These are phyloP conservation scores for Chlorophyllum brunneum DNA, from an alignment of 768 basidiomycete genomes.

Conservation along the genomic window DNA sequence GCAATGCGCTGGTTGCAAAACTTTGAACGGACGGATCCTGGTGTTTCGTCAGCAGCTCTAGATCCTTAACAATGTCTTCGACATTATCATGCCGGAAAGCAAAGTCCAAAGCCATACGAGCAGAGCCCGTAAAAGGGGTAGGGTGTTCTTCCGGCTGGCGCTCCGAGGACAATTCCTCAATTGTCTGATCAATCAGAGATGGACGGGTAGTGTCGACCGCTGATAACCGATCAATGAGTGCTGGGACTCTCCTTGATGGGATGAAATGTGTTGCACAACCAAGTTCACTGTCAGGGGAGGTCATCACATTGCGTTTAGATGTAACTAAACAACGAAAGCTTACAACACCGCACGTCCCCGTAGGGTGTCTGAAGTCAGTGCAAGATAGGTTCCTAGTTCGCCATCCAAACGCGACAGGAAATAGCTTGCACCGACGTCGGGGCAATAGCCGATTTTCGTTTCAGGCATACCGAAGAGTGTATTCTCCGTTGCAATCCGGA, in stretches of 20 bases:
- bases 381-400: constrained; percentile 90
- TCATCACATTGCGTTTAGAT: constrained; percentile 4
- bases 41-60: constrained; percentile 40
- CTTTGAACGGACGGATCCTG: constrained; percentile 43
- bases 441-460: constrained; percentile 85
- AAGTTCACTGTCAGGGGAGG: constrained; percentile 55
- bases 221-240: constrained; percentile 65
- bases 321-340: constrained; percentile 28
- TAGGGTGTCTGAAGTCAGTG: constrained; percentile 71
- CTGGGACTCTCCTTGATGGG: constrained; percentile 68
- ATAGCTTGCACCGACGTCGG: constrained; percentile 91
- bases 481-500: constrained; percentile 91
- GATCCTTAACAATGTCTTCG: constrained; percentile 59
- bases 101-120: constrained; percentile 74
- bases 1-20: constrained; percentile 77
- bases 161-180: constrained; percentile 74
- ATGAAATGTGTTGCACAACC: constrained; percentile 95
- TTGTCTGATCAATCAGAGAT: constrained; percentile 45
- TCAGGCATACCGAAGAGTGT: constrained; percentile 96
- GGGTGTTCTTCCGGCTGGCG: constrained; percentile 52
- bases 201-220: constrained; percentile 43
- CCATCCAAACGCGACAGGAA: constrained; percentile 91
- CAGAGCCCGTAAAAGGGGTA: constrained; percentile 51
- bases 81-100: constrained; percentile 74
- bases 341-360: constrained; percentile 84